phyloP scores from a whole-genome alignment of 1,139 yeast genomes.

The Nakaseomyces kungkrabaensis region DNA sequence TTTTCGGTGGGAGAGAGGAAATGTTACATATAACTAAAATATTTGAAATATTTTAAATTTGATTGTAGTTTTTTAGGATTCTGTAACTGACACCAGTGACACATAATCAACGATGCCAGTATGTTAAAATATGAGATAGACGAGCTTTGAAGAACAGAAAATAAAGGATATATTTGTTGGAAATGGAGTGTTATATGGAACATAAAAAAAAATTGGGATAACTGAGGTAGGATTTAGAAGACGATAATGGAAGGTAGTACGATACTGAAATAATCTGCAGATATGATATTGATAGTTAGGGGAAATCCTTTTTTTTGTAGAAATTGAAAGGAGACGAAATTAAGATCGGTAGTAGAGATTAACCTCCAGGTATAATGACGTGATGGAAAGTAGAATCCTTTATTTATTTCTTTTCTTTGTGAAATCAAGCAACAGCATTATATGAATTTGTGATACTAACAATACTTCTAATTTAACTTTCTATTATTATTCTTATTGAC shows the following conservation, averaged over 20 bases:
- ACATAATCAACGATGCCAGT: constrained; percentile 4
- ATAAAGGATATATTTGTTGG: not conserved
- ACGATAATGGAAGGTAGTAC: no score
- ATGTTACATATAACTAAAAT: not conserved
- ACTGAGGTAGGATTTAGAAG: no score
- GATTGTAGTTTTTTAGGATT: not conserved
- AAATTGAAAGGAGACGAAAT: no score
- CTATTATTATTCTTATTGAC: not conserved
- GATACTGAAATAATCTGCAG: no score
- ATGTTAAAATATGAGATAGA: not conserved
- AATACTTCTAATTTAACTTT: not conserved
- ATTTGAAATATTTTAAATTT: not conserved
- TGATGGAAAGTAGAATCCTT: not conserved
- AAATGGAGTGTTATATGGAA: not conserved
- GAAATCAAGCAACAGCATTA: no score
- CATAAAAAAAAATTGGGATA: no score
- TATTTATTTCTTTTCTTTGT: no score
- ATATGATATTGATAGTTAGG: no score
- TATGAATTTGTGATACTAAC: not conserved
- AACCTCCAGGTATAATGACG: not conserved
- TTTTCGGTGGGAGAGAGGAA: no score
- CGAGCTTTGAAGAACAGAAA: not conserved
- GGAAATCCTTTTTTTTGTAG: no score
- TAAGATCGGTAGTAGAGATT: no score
- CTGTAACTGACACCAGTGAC: constrained; percentile 2